Evolutionary conservation across 208 protist species (phyloP).

Genomic region (Leishmania guyanensis): DNA sequence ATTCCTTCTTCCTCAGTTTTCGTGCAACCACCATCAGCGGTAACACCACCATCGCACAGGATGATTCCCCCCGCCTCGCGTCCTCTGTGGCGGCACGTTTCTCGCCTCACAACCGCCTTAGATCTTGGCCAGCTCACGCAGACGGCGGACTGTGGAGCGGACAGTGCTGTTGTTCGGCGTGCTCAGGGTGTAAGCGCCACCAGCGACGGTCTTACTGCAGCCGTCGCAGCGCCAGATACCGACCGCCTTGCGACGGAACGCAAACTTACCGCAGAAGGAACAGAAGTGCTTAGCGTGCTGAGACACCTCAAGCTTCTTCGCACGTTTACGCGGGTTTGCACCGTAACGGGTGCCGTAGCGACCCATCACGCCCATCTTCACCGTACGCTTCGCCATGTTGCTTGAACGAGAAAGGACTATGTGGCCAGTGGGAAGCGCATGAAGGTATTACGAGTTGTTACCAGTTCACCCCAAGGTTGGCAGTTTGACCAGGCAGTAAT

Average conservation of each 20-base stretch:
- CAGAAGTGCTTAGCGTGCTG: slow-evolving; percentile 99
- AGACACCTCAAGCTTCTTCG: slow-evolving; percentile 99
- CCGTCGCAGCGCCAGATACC: slow-evolving; percentile 99
- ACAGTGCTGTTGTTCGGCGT: slow-evolving; percentile 97
- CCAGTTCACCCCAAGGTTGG: background rate
- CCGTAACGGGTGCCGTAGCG: slow-evolving; percentile 99
- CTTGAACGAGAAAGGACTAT: slow-evolving; percentile 9
- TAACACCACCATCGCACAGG: background rate
- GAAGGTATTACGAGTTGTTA: background rate
- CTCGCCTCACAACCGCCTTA: slow-evolving; percentile 18
- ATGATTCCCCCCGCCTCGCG: background rate
- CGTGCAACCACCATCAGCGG: background rate
- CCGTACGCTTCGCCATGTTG: slow-evolving; percentile 96
- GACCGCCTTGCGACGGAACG: slow-evolving; percentile 96
- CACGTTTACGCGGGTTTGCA: slow-evolving; percentile 98
- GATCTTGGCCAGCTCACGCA: slow-evolving; percentile 95
- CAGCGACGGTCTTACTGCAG: slow-evolving; percentile 97
- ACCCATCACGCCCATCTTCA: slow-evolving; percentile 99
- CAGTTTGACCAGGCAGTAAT: background rate
- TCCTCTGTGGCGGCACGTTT: background rate
- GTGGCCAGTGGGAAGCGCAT: background rate
- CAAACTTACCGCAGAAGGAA: slow-evolving; percentile 98
- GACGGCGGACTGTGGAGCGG: slow-evolving; percentile 97
- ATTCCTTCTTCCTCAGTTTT: background rate
- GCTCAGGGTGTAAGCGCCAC: slow-evolving; percentile 97